Evolutionary conservation across 169 alveolate genomes (phyloP), one percentile per base, ranked within the genome.

Genomic region (Eimeria praecox): DNA sequence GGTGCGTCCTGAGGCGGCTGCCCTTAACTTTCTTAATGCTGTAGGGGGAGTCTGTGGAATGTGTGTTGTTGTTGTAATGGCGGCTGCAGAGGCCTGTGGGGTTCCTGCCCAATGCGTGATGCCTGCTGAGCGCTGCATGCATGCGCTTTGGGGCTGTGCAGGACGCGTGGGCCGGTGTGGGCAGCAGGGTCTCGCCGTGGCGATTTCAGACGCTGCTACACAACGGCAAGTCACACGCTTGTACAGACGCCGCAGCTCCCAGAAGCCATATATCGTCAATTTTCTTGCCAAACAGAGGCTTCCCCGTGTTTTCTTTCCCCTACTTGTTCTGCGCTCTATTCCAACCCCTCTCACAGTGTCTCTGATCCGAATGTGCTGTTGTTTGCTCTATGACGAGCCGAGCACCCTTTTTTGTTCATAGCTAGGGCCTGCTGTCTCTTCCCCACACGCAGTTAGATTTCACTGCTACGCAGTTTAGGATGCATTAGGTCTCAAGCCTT

Each of bases 111-210:
- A 42, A 18, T 73, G n/a, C 33, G 85, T 40, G 30, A 22, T 42
- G 87, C 59, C 22, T 77, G 56, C 59, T 46, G n/a, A 0, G 14
- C 24, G 40, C 56, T 46, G 66, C 69, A 22, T 40, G n/a, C 66
- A 44, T 42, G 56, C 90, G 5, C 69, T 73, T 16, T 73, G 83
- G 83, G 88, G 88, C 40, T 24, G 30, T 40, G 91, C 91, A 83
- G 91, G 91, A 10, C 91, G 91, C 38, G 91, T 83, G 6, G 91
- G 91, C 91, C 91, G 91, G 30, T 83, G 91, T 40, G 91, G 91
- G 33, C 56, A 16, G n/a, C 77, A 24, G 20, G 91, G 91, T 56
- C 49, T 83, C 24, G 27, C 77, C 75, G 91, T 83, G 91, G 71
- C 91, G 44, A 33, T 83, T 54, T 83, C 91, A 6, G 91, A 40